phyloP scores from a whole-genome alignment of 148 eudicot genomes.

The Simmondsia chinensis region DNA sequence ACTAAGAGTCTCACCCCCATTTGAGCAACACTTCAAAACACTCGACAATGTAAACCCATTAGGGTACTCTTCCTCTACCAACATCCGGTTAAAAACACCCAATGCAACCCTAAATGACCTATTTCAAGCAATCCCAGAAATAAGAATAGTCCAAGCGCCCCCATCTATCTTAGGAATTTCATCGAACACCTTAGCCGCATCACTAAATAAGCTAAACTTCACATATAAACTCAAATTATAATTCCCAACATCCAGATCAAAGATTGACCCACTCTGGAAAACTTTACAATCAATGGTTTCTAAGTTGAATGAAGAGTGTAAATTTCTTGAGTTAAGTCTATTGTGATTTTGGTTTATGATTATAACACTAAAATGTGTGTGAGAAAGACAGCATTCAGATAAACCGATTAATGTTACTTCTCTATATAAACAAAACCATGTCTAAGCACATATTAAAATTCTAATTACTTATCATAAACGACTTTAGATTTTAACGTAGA shows the following conservation, averaged over 20 bases:
- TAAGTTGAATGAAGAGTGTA: slow-evolving; percentile 4
- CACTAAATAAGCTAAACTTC: slow-evolving; percentile 21
- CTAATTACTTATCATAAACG: no score
- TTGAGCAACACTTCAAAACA: slow-evolving; percentile 63
- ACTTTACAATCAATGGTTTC: slow-evolving; percentile 25
- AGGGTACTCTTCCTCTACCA: slow-evolving; percentile 36
- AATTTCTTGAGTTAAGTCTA: slow-evolving; percentile 8
- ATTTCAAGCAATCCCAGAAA: slow-evolving; percentile 45
- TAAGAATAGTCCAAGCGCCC: slow-evolving; percentile 57
- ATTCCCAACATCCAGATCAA: slow-evolving; percentile 28
- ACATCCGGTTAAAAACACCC: slow-evolving; percentile 41
- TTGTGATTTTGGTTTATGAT: not conserved
- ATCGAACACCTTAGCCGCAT: slow-evolving; percentile 60
- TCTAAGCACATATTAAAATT: no score
- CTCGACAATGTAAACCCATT: slow-evolving; percentile 71
- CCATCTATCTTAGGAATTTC: slow-evolving; percentile 68
- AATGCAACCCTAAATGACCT: slow-evolving; percentile 32
- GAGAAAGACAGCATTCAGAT: not conserved
- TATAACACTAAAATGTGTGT: not conserved
- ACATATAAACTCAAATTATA: slow-evolving; percentile 43
- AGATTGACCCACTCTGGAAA: slow-evolving; percentile 32
- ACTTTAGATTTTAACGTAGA: no score
- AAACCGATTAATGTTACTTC: no score
- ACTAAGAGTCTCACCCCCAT: slow-evolving; percentile 18
- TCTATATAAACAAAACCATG: no score